Evolutionary conservation across 2,329 filamentous ascomycete genomes (phyloP), one percentile per base, ranked within the genome.

Genomic region (Penicillium sp.): DNA sequence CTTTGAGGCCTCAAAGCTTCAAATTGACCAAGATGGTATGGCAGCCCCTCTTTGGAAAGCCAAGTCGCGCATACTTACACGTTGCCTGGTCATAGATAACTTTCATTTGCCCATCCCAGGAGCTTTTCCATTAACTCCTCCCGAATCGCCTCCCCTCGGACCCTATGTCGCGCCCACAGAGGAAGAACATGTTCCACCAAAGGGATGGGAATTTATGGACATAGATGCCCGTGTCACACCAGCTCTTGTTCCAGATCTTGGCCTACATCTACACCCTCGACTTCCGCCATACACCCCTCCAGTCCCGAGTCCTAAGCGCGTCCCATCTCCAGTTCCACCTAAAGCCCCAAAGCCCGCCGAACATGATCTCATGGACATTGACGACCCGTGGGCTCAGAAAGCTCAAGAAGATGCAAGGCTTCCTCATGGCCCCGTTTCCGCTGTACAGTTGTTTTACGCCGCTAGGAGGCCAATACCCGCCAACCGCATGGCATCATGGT

Each of bases 401-500:
- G 54, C 57, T 14, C 56, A 29, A 35, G 27, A 36, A 35, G 56
- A 48, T 43, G 54, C 61, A 34, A 55, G 58, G 4, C 43, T 57
- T 4, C 63, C 61, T 2, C 55, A 66, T 19, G 67, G 68, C 14
- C 58, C 69, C 1, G 60, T 71, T 7, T 72, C 70, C 2, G 69
- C 69, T 14, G 69, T 72, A 14, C 60, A 57, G 9, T 54, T 72
- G 3, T 66, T 71, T 32, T 53, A 57, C 14, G 61, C 66, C 3
- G 32, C 50, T 7, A 45, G 42, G 11, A 59, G 48, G 23, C 61
- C 62, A 3, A 47, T 72, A 18, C 69, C 70, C 0, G 47, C 54
- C 1, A 64, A 68, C 44, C 67, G 70, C 16, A 61, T 59, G 11
- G 61, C 63, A 53, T 70, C 71, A 1, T 52, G 72, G 43, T 69